Percentiles rank a stretch among this genome's conserved stretches.
phyloP scores from a whole-genome alignment of 2,329 filamentous ascomycete species.

The Aspergillus caelatus region DNA sequence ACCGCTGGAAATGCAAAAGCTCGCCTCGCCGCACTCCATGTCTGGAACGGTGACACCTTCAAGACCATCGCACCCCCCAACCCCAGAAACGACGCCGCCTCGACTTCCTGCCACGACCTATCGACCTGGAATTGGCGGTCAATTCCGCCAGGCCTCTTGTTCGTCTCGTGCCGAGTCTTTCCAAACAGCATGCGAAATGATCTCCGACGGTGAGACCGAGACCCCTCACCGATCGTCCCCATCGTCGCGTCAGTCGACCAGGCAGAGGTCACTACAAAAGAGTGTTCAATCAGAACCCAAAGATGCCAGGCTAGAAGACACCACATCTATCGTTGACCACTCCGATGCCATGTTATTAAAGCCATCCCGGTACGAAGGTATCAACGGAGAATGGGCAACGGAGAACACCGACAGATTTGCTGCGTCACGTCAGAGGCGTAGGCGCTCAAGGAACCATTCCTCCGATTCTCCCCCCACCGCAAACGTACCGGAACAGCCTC shows the following conservation, averaged over 20 bases:
- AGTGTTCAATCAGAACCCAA: slow-evolving; percentile 26
- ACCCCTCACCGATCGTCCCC: slow-evolving; percentile 28
- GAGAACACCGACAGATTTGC: neutral
- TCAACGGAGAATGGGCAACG: neutral
- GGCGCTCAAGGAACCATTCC: slow-evolving; percentile 7
- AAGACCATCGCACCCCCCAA: slow-evolving; percentile 69
- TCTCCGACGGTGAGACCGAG: slow-evolving; percentile 61
- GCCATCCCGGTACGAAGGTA: slow-evolving; percentile 1
- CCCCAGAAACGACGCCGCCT: slow-evolving; percentile 75
- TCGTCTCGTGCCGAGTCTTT: slow-evolving; percentile 71
- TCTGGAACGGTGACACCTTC: slow-evolving; percentile 57
- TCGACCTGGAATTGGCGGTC: slow-evolving; percentile 43
- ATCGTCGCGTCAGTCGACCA: slow-evolving; percentile 22
- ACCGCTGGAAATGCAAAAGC: slow-evolving; percentile 25
- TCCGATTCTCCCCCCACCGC: slow-evolving; percentile 2
- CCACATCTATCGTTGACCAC: neutral
- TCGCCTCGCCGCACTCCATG: slow-evolving; percentile 29
- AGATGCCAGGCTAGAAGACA: slow-evolving; percentile 8
- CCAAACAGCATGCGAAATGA: slow-evolving; percentile 69
- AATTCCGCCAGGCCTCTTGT: slow-evolving; percentile 59
- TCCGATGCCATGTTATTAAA: slow-evolving; percentile 1
- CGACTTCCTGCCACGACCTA: slow-evolving; percentile 41
- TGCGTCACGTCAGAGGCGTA: slow-evolving; percentile 9
- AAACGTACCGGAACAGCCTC: slow-evolving; percentile 8
- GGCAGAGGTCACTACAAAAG: slow-evolving; percentile 21